Percentiles rank a stretch among this genome's conserved stretches.
phyloP scores from a whole-genome alignment of 352 stramenopile species.

The Globisporangium paroecandrum region DNA sequence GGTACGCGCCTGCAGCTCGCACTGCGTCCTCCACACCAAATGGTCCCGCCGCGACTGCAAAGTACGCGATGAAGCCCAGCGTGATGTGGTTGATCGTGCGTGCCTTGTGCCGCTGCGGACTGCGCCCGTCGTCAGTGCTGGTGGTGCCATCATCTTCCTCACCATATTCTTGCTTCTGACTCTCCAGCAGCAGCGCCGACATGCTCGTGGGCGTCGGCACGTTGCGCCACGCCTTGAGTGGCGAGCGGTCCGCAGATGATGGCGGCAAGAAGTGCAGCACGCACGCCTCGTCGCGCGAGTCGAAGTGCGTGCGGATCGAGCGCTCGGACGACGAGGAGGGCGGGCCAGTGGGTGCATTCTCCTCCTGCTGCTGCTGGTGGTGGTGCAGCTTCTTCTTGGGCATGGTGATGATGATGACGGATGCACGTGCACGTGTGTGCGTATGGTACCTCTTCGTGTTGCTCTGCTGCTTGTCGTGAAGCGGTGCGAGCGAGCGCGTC shows the following conservation, averaged over 20 bases:
- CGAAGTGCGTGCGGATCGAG: constrained; percentile 60
- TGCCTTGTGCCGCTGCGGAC: constrained; percentile 31
- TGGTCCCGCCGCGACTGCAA: constrained; percentile 70
- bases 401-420: background rate
- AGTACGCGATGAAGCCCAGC: constrained; percentile 83
- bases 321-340: constrained; percentile 10
- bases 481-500: background rate
- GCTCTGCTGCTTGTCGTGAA: background rate
- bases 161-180: constrained; percentile 36
- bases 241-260: constrained; percentile 69
- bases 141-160: constrained; percentile 26
- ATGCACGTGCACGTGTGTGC: background rate
- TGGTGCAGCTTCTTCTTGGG: background rate
- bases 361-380: background rate
- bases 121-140: constrained; percentile 21
- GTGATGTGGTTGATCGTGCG: constrained; percentile 82
- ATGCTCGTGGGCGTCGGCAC: constrained; percentile 41
- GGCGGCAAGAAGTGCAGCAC: constrained; percentile 61
- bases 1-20: constrained; percentile 61
- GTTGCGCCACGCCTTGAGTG: constrained; percentile 75
- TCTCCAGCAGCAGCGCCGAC: constrained; percentile 39
- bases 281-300: constrained; percentile 50
- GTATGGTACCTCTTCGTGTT: background rate
- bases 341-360: background rate
- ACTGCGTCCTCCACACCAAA: constrained; percentile 83